Percentiles rank a stretch among this genome's conserved stretches.
Evolutionary conservation across 2,329 filamentous ascomycete species (phyloP).

Genomic region (Ascocoryne sarcoides): DNA sequence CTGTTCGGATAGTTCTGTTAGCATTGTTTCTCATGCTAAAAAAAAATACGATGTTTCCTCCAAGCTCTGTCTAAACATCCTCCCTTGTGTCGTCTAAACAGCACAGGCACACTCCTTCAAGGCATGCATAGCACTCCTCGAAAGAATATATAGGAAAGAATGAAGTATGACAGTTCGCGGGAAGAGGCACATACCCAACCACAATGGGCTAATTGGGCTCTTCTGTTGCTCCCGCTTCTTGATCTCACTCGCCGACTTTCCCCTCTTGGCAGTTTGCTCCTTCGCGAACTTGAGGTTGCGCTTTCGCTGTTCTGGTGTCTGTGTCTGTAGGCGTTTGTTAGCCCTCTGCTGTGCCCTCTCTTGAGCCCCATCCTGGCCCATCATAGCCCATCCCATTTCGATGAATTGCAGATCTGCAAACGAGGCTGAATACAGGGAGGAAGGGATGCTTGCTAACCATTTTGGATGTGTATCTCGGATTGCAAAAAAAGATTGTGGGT

Average conservation of each 20-base stretch:
- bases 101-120: too few species aligned
- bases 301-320: conserved; percentile 77
- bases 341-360: neutral
- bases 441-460: neutral
- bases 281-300: conserved; percentile 73
- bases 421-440: neutral
- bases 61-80: too few species aligned
- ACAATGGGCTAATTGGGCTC: conserved; percentile 54
- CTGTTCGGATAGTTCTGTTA: conserved; percentile 9
- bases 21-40: neutral
- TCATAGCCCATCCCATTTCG: too few species aligned
- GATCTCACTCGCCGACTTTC: conserved; percentile 58
- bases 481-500: neutral
- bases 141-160: too few species aligned
- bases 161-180: neutral
- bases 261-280: conserved; percentile 63
- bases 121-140: too few species aligned
- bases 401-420: too few species aligned
- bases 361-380: too few species aligned
- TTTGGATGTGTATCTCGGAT: neutral
- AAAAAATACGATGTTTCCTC: too few species aligned
- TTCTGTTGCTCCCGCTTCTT: conserved; percentile 45
- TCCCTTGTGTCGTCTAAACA: too few species aligned
- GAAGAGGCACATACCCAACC: conserved; percentile 44
- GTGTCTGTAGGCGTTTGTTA: conserved; percentile 44